These are phyloP conservation scores for Rhizopus arrhizus DNA, from an alignment of 371 early-diverging fungal genomes.

Conservation along the genomic window DNA sequence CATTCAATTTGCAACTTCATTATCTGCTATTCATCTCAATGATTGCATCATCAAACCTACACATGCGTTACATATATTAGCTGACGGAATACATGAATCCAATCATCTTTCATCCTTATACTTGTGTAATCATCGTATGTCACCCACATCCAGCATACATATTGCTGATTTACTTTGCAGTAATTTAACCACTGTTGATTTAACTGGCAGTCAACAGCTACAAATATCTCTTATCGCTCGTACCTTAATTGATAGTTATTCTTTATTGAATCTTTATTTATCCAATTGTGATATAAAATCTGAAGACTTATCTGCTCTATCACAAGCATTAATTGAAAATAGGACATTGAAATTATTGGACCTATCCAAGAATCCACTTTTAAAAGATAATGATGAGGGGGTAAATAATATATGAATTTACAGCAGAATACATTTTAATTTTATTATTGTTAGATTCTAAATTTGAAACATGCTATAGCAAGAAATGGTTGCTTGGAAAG, in stretches of 20 bases:
- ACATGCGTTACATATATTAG: conserved; percentile 40
- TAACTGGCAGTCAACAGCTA: conserved; percentile 17
- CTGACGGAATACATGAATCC: conserved; percentile 57
- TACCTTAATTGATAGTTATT: conserved; percentile 52
- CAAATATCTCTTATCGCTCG: conserved; percentile 52
- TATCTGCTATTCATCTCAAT: conserved; percentile 61
- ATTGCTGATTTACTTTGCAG: conserved; percentile 56
- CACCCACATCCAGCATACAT: conserved; percentile 51
- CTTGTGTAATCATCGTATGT: conserved; percentile 56
- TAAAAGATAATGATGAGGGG: background rate
- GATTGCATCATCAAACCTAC: conserved; percentile 53
- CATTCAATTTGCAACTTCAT: conserved; percentile 44
- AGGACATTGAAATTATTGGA: conserved; percentile 44
- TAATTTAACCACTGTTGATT: conserved; percentile 26
- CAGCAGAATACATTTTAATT: too few species aligned
- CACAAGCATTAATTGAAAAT: conserved; percentile 59
- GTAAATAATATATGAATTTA: conserved; percentile 3
- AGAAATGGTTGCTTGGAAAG: conserved; percentile 3
- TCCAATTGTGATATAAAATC: conserved; percentile 58
- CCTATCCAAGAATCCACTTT: conserved; percentile 26
- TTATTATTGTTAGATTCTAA: conserved; percentile 16
- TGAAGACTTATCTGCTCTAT: conserved; percentile 50
- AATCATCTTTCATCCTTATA: conserved; percentile 50
- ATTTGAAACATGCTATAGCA: conserved; percentile 5
- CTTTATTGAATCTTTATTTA: conserved; percentile 49